These are phyloP conservation scores for Eremothecium sinecaudum DNA, from an alignment of 1,139 yeast species.

Conservation along the genomic window DNA sequence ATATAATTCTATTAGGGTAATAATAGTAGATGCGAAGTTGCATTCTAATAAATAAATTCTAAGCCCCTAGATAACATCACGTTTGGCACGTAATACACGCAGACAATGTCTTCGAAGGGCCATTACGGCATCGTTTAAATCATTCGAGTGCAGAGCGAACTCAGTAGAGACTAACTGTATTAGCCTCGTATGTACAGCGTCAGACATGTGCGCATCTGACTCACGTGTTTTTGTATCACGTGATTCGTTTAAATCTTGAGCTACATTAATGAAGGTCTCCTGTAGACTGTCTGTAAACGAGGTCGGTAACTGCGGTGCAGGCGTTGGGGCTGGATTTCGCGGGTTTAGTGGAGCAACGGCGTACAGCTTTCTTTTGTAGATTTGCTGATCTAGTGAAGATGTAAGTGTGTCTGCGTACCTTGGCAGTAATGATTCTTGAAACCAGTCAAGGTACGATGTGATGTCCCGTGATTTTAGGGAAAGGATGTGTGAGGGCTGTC, in stretches of 20 bases:
- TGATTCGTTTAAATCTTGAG: too few species aligned
- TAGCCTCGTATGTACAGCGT: slow-evolving; percentile 1
- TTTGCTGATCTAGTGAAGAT: slow-evolving; percentile 23
- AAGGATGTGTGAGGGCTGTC: neutral
- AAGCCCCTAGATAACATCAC: too few species aligned
- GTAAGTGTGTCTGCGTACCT: slow-evolving; percentile 9
- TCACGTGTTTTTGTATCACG: neutral
- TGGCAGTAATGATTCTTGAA: slow-evolving; percentile 20
- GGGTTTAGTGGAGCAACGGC: slow-evolving; percentile 21
- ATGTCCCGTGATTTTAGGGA: slow-evolving; percentile 20
- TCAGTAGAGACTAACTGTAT: neutral
- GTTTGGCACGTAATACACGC: neutral
- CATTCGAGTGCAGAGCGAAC: neutral
- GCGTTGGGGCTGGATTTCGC: neutral
- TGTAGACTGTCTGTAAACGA: neutral
- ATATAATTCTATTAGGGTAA: too few species aligned
- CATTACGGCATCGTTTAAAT: neutral
- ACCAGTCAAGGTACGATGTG: slow-evolving; percentile 23
- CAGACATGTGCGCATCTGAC: neutral
- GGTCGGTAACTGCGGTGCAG: neutral
- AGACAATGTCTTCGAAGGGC: neutral
- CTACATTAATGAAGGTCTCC: neutral
- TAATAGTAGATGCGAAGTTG: too few species aligned
- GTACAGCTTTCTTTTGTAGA: slow-evolving; percentile 25
- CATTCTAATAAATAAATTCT: too few species aligned